Percentiles rank a stretch among this genome's conserved stretches.
Conservation (phyloP, 2,329 filamentous ascomycete species). For the Xylariaceae sp. region DNA sequence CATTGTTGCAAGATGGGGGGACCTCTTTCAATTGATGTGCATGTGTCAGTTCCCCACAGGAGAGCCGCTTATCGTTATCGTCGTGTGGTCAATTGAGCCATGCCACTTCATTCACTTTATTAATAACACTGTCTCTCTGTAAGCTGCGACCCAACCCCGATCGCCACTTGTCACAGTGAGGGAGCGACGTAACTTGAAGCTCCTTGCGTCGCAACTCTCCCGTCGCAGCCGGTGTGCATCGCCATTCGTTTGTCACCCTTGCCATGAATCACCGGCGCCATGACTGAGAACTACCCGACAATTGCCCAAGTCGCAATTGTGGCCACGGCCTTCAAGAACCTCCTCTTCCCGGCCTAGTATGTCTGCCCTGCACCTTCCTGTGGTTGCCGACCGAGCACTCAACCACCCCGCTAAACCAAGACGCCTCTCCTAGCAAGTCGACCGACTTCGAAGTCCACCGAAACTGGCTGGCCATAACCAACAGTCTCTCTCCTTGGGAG, state of each 20-base stretch:
- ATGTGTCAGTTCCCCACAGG: too few species aligned
- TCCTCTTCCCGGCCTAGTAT: conserved; percentile 93
- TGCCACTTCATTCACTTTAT: too few species aligned
- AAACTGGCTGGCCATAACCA: conserved; percentile 96
- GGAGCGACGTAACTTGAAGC: too few species aligned
- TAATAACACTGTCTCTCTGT: too few species aligned
- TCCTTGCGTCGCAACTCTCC: too few species aligned
- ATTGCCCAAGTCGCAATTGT: conserved; percentile 83
- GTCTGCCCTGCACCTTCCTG: conserved; percentile 36
- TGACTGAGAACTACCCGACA: conserved; percentile 84
- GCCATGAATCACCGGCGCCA: conserved; percentile 39
- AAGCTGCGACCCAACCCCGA: too few species aligned
- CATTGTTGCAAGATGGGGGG: too few species aligned
- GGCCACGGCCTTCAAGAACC: conserved; percentile 83
- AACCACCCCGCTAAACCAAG: neutral
- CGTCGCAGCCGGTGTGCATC: neutral
- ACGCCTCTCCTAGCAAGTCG: conserved; percentile 68
- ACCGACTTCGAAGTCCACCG: conserved; percentile 99
- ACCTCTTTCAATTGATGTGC: too few species aligned
- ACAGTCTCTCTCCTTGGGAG: conserved; percentile 79
- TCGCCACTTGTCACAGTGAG: too few species aligned
- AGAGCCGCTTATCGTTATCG: too few species aligned
- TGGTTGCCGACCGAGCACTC: neutral
- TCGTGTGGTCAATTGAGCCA: too few species aligned
- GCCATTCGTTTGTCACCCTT: neutral